phyloP scores from a whole-genome alignment of 805 yeast species.

The Lachancea lanzarotensis region DNA sequence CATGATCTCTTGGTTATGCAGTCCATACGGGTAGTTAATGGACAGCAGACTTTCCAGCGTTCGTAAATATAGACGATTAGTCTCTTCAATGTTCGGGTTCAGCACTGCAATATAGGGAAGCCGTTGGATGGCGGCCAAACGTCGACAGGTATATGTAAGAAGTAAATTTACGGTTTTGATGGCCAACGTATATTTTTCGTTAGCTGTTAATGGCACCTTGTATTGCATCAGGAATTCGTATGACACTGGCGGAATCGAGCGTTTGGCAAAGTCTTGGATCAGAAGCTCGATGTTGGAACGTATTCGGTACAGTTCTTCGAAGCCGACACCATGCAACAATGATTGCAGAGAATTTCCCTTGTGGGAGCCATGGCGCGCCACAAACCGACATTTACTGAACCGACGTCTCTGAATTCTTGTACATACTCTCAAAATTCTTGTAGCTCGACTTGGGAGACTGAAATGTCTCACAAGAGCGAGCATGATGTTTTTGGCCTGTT shows the following conservation, averaged over 20 bases:
- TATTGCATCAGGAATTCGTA: slow-evolving; percentile 45
- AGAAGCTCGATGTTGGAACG: slow-evolving; percentile 53
- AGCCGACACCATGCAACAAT: slow-evolving; percentile 23
- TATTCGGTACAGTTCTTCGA: slow-evolving; percentile 48
- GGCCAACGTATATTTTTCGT: slow-evolving; percentile 36
- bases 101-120: slow-evolving; percentile 80
- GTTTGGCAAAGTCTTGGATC: slow-evolving; percentile 49
- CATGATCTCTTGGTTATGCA: slow-evolving; percentile 50
- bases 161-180: slow-evolving; percentile 51
- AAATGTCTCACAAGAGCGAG: not conserved
- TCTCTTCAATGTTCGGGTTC: slow-evolving; percentile 78
- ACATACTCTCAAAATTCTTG: not conserved
- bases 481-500: not conserved
- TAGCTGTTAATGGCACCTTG: slow-evolving; percentile 26
- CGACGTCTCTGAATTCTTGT: not conserved
- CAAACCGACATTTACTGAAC: not conserved
- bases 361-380: not conserved
- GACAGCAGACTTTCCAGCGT: slow-evolving; percentile 51
- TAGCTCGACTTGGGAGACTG: not conserved
- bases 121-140: slow-evolving; percentile 61
- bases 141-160: slow-evolving; percentile 58
- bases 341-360: not conserved
- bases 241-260: slow-evolving; percentile 48
- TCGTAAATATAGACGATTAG: slow-evolving; percentile 64
- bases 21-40: slow-evolving; percentile 39